Evolutionary conservation across 805 yeast species (phyloP), one percentile per base, ranked within the genome.

Genomic region (Kazachstania viticola): DNA sequence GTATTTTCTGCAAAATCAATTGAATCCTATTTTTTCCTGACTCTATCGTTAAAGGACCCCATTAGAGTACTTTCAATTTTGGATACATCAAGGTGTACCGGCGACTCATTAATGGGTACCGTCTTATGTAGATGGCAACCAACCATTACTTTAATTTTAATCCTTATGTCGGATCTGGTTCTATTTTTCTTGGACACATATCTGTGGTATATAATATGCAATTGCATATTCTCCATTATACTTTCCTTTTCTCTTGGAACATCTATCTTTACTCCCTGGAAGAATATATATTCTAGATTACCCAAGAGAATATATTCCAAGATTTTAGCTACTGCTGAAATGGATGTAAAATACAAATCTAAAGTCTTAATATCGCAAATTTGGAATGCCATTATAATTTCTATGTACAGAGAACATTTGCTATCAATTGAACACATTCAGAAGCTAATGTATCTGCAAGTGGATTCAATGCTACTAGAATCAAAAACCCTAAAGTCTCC

Each of bases 201-300:
- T 44, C 58, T 82, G 13, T 82, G 94, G 94, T 82, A 80, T 45
- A 81, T 82, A 35, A 65, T 82, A 25, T 79, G 88, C 72, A 81
- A 76, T 46, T 77, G 91, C 0, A 47, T 71, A 0, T 77, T 79
- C 35, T 81, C 93, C 0, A 77, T 81, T 4, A 65, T 75, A 33
- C 61, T 81, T 5, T 78, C 91, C 0, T 66, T 77, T 40, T 73
- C 77, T 26, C 64, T 76, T 38, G 94, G 94, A 1, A 75, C 80
- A 4, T 80, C 93, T 0, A 74, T 82, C 9, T 77, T 88, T 79
- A 79, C 91, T 2, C 94, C 94, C 0, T 82, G 94, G 94, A 71
- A 81, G 50, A 81, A 80, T 45, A 71, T 79, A 19, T 82, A 78
- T 49, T 69, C 83, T 4, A 61, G 85, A 30, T 57, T 84, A 18